phyloP scores from a whole-genome alignment of 306 rosid genomes.

The Arachis hypogaea region DNA sequence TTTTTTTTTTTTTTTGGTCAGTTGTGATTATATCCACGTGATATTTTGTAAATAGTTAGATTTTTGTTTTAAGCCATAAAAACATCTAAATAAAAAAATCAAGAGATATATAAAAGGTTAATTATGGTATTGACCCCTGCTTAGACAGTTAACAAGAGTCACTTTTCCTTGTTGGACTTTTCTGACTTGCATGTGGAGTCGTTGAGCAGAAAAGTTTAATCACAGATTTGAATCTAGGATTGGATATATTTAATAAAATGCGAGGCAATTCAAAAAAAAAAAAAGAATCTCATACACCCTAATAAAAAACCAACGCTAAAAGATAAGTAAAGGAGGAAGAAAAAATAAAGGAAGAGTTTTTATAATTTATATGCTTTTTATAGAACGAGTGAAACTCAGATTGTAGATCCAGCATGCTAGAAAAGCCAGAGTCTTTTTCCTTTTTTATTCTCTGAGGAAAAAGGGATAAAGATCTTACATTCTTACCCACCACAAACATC shows the following conservation, averaged over 20 bases:
- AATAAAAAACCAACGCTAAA: slow-evolving; percentile 21
- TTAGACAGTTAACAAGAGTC: neutral
- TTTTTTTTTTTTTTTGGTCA: too few species aligned
- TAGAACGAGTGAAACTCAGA: slow-evolving; percentile 44
- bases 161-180: slow-evolving; percentile 44
- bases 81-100: slow-evolving; percentile 26
- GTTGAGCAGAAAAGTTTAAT: slow-evolving; percentile 48
- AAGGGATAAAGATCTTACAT: slow-evolving; percentile 52
- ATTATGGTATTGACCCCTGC: slow-evolving; percentile 23
- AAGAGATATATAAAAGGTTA: slow-evolving; percentile 16
- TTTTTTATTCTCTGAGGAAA: slow-evolving; percentile 33
- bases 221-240: slow-evolving; percentile 44
- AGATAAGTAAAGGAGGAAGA: slow-evolving; percentile 10
- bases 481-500: slow-evolving; percentile 59
- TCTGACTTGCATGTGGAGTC: slow-evolving; percentile 60
- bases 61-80: neutral
- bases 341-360: too few species aligned
- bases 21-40: too few species aligned
- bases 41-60: neutral
- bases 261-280: neutral
- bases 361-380: slow-evolving; percentile 20
- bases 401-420: slow-evolving; percentile 69
- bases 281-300: slow-evolving; percentile 32
- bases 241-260: slow-evolving; percentile 35
- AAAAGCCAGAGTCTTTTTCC: slow-evolving; percentile 41